Percentiles rank a stretch among this genome's conserved stretches.
phyloP scores from a whole-genome alignment of 1,284 basidiomycete species.

The Apiotrichum montevideense region DNA sequence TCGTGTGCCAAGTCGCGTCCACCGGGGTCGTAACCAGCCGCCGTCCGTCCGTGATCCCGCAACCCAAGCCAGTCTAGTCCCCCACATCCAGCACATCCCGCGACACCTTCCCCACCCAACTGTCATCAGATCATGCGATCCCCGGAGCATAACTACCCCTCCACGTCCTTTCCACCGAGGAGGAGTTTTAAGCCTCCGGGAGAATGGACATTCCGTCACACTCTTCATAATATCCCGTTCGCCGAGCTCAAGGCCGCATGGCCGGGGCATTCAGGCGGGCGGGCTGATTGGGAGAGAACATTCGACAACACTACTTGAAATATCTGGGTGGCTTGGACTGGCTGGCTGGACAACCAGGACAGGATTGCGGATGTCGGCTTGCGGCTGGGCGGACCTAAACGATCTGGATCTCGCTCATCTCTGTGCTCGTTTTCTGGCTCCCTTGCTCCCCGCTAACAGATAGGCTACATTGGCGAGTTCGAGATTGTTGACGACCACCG shows the following conservation, averaged over 20 bases:
- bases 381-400: too few species aligned
- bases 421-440: too few species aligned
- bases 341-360: background rate
- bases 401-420: too few species aligned
- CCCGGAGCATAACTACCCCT: conserved; percentile 49
- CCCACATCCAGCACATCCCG: background rate
- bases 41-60: too few species aligned
- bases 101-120: conserved; percentile 45
- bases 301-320: background rate
- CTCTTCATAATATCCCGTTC: conserved; percentile 29
- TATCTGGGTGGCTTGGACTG: background rate
- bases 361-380: too few species aligned
- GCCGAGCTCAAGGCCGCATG: conserved; percentile 41
- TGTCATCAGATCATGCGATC: conserved; percentile 49
- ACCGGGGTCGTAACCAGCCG: too few species aligned
- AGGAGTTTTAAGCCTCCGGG: conserved; percentile 50
- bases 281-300: conserved; percentile 43
- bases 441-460: background rate
- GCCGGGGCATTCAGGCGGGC: conserved; percentile 30
- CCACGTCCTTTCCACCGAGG: conserved; percentile 40
- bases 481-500: conserved; percentile 99
- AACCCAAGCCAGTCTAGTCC: background rate
- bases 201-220: conserved; percentile 22
- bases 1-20: background rate
- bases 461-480: conserved; percentile 98